Conservation (phyloP, 2,329 filamentous ascomycete genomes). For the Fusarium virguliforme region DNA sequence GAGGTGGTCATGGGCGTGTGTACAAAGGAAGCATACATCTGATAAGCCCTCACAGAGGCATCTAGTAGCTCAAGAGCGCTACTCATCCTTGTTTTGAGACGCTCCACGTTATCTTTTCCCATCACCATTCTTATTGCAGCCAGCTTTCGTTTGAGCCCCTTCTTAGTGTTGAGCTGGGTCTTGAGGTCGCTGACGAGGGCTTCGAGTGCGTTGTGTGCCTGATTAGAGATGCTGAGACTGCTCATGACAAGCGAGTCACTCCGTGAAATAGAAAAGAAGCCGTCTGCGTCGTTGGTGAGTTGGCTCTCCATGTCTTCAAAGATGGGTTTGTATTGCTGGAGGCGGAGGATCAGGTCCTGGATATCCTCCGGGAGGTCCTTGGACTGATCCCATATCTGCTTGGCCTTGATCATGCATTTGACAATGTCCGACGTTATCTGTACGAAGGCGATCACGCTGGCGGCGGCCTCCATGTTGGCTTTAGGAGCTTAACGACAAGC, state of each 20-base stretch:
- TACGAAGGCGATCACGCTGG: slow-evolving; percentile 48
- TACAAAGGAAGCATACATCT: no score
- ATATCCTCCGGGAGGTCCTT: slow-evolving; percentile 46
- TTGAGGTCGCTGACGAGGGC: slow-evolving; percentile 37
- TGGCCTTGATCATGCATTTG: slow-evolving; percentile 42
- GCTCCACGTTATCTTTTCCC: slow-evolving; percentile 40
- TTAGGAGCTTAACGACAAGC: neutral
- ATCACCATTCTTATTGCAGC: slow-evolving; percentile 40
- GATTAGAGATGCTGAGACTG: no score
- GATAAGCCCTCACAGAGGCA: slow-evolving; percentile 38
- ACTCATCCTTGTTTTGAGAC: slow-evolving; percentile 34
- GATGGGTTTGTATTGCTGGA: slow-evolving; percentile 32
- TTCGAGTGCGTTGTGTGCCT: slow-evolving; percentile 17
- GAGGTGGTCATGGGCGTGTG: no score
- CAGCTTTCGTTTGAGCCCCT: slow-evolving; percentile 35
- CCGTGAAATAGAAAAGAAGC: slow-evolving; percentile 8
- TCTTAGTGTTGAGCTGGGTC: slow-evolving; percentile 31
- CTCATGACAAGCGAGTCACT: slow-evolving; percentile 18
- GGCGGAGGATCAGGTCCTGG: slow-evolving; percentile 38
- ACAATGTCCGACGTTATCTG: slow-evolving; percentile 44
- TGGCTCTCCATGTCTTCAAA: slow-evolving; percentile 40
- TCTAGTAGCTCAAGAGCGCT: slow-evolving; percentile 37
- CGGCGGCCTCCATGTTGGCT: slow-evolving; percentile 41
- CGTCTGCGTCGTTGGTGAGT: slow-evolving; percentile 26
- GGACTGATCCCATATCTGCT: slow-evolving; percentile 48